A percentile compares a stretch with the other conserved stretches of the same genome.
phyloP scores from a whole-genome alignment of 2,329 filamentous ascomycete species.

The Dactylellina drechsleri region DNA sequence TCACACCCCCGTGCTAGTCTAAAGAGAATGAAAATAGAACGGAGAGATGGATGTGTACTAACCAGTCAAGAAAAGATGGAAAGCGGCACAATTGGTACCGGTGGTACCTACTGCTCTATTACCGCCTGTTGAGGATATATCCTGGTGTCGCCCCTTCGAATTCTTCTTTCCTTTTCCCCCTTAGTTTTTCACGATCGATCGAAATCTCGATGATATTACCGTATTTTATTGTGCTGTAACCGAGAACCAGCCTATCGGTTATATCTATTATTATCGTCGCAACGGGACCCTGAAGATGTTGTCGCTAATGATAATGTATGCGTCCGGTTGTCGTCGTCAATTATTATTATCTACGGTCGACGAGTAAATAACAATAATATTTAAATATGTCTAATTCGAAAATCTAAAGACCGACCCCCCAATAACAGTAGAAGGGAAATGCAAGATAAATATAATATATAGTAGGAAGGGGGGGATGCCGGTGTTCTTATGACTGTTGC shows the following conservation, averaged over 20 bases:
- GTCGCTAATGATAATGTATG: constrained; percentile 7
- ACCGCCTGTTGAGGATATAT: constrained; percentile 7
- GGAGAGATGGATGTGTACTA: neutral
- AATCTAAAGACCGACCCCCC: too few species aligned
- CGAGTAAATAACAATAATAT: neutral
- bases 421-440: neutral
- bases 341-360: neutral
- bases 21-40: constrained; percentile 8
- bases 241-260: constrained; percentile 2
- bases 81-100: constrained; percentile 14
- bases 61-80: constrained; percentile 19
- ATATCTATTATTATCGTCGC: neutral
- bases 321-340: neutral
- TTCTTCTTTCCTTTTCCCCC: constrained; percentile 4
- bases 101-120: constrained; percentile 30
- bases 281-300: constrained; percentile 9
- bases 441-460: neutral
- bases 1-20: neutral
- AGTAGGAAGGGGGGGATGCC: constrained; percentile 18
- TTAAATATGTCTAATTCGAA: neutral
- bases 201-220: neutral
- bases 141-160: neutral
- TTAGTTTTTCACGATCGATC: neutral
- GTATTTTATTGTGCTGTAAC: neutral
- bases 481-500: constrained; percentile 45